phyloP scores from a whole-genome alignment of 768 basidiomycete genomes.

The Thelephora aurantiotincta region DNA sequence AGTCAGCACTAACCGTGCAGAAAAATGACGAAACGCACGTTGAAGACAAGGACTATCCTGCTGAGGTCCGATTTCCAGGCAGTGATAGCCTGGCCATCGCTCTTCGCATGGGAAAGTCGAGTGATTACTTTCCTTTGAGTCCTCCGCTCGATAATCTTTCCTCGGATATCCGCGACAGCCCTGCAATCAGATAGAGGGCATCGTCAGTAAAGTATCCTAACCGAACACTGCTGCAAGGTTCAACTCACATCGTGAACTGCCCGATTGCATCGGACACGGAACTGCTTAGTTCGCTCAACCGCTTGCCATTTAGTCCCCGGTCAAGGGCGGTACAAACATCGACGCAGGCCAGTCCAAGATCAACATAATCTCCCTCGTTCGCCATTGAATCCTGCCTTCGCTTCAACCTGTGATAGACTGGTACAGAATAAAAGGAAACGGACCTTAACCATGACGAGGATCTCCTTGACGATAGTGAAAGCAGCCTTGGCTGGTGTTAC shows the following conservation, averaged over 20 bases:
- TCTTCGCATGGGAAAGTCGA: not conserved
- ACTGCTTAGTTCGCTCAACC: not conserved
- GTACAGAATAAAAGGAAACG: not conserved
- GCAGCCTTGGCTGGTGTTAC: not conserved
- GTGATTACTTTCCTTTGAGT: not conserved
- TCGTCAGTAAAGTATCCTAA: not conserved
- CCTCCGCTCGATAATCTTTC: not conserved
- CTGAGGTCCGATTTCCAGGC: not conserved
- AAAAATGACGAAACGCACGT: not conserved
- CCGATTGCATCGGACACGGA: not conserved
- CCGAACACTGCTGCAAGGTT: not conserved
- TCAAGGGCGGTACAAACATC: not conserved
- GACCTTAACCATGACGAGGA: not conserved
- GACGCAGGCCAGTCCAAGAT: not conserved
- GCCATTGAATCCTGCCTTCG: not conserved
- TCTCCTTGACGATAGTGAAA: not conserved
- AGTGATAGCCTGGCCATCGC: not conserved
- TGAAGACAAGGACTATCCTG: not conserved
- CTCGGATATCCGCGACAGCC: not conserved
- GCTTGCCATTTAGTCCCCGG: not conserved
- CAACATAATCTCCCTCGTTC: not conserved
- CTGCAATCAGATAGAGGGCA: not conserved
- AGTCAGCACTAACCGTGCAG: not conserved
- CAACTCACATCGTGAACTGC: not conserved
- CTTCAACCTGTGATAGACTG: not conserved